Evolutionary conservation across 768 basidiomycete genomes (phyloP), one percentile per base, ranked within the genome.

Genomic region (Tylopilus rubrobrunneus): DNA sequence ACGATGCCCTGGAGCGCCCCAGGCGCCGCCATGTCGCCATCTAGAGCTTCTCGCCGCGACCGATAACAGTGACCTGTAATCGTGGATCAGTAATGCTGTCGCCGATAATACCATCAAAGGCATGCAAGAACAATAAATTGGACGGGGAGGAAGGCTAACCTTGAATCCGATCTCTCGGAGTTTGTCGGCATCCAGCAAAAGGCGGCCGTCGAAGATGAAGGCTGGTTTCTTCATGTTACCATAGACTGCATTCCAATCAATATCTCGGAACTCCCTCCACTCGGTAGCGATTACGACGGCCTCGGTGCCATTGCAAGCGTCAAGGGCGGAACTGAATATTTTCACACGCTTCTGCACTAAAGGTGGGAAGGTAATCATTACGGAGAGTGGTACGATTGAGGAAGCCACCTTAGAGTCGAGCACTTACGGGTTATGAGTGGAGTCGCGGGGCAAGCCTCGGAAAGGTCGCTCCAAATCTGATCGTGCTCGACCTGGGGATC

Each of bases 201-300:
- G 76, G 31, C 94, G 83, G 5, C 94, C 94, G 67, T 98, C 96
- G 65, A 98, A 98, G 59, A 99, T 80, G 67, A 97, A 98, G 5
- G 97, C 96, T n/a, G 97, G 97, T 78, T 98, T 97, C 66, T 87
- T 89, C 92, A 98, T 98, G 65, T 78, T 73, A 48, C 75, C 70
- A 74, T 98, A 97, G 40, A 98, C 88, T 34, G 75, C 74, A 62
- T 82, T 70, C 97, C 97, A 99, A 73, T 95, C 85, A 59, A 99
- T 89, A 37, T 86, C 81, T 66, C 81, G 81, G 83, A 99, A 99
- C 73, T 98, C 95, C 70, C 87, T 91, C 96, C 94, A 97, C 73
- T 96, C 96, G 3, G 97, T 99, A 27, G 92, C 92, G 62, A 99
- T 86, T 45, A 98, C 91, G 58, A 99, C 84, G 4, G 93, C 96